Percentiles rank a stretch among this genome's conserved stretches.
Evolutionary conservation across 148 eudicot genomes (phyloP).

Genomic region (Rhododendron ovatum): DNA sequence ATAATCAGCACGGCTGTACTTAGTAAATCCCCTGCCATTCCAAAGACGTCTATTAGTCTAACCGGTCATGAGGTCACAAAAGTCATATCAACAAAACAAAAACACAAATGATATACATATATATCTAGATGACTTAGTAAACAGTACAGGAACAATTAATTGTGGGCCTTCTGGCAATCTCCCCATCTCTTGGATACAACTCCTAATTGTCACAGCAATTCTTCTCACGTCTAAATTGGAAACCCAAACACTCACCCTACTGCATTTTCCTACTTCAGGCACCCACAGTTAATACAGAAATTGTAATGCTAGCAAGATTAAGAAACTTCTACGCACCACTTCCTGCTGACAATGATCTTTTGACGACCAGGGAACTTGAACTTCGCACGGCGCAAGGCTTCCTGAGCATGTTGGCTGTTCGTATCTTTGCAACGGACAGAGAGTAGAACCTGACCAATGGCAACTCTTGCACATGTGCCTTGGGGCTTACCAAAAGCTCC

Average conservation of each 20-base stretch:
- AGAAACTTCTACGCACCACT: constrained; percentile 26
- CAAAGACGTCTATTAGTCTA: neutral
- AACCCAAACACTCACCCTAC: neutral
- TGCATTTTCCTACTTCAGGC: neutral
- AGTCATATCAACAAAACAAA: neutral
- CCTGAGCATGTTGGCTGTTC: constrained; percentile 36
- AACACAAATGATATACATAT: neutral
- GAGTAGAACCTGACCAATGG: constrained; percentile 43
- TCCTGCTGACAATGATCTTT: constrained; percentile 53
- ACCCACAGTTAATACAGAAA: neutral
- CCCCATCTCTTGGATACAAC: neutral
- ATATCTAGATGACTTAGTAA: neutral
- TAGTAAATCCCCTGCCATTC: constrained; percentile 37
- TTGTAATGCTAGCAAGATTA: neutral
- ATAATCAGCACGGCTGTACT: constrained; percentile 40
- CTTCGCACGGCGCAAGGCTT: constrained; percentile 47
- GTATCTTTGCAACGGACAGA: constrained; percentile 46
- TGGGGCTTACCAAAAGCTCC: constrained; percentile 50
- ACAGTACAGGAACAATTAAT: neutral
- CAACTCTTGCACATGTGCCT: constrained; percentile 40
- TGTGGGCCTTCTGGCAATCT: neutral
- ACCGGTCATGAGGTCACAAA: neutral
- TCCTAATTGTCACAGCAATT: neutral
- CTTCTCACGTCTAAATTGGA: neutral
- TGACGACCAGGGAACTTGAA: constrained; percentile 56